Base-by-base conservation (phyloP, 2,329 filamentous ascomycete genomes). In the Reticulascus tulasneorum region DNA sequence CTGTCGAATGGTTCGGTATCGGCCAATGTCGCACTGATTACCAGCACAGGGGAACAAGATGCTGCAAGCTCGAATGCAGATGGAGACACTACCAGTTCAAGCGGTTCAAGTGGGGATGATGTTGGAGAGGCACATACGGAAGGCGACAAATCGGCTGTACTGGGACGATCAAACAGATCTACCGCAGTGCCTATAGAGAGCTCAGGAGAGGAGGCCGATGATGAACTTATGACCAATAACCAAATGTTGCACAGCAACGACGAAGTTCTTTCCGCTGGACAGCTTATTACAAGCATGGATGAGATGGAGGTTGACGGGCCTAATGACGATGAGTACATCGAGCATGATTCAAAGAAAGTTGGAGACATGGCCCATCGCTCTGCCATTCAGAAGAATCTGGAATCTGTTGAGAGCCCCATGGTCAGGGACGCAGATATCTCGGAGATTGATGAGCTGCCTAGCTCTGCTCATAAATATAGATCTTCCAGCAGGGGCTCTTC, bases 401-500 rank as follows among this genome's bases (percentile, higher is more conserved):
- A 16, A 37, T 32, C n/a, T 28, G 27, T 5, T 29, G 28, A 1
- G 23, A 32, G 5, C 36, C 12, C 12, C 25, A 36, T 15, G 23
- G 21, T 8, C n/a, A n/a, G n/a, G n/a, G 40, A 46, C 30, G 29
- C 25, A 17, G 24, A 44, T 6, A 35, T 41, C 29, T 19, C 33
- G 10, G 54, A 51, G 6, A 33, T 37, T 10, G 42, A 37, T 21
- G 31, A 33, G 20, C 16, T 18, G 20, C 35, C 29, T 33, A 27
- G 48, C 33, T 13, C 40, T 3, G 40, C 37, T 6, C 32, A 24
- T n/a, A 36, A 33, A 21, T 42, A 37, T 13, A 61, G 60, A 21
- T 54, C 60, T 36, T 58, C 60, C 27, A 73, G 69, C 55, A 74
- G 69, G 53, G 59, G n/a, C n/a, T n/a, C n/a, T n/a, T n/a, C n/a